Evolutionary conservation across 2,329 filamentous ascomycete species (phyloP).

Genomic region (Malbranchea zuffiana): DNA sequence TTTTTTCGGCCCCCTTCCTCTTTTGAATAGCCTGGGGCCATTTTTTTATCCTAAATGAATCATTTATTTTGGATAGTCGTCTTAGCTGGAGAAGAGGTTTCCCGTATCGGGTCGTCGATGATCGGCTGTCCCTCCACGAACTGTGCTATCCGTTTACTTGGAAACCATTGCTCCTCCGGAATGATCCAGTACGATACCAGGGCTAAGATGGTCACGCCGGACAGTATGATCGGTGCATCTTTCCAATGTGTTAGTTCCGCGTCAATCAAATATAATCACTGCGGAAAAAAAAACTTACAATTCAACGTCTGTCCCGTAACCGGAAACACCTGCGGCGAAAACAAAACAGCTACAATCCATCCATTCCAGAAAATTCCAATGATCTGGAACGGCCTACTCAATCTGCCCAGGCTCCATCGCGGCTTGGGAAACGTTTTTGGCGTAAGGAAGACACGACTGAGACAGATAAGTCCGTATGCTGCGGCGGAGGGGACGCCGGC

Average conservation of each 20-base stretch:
- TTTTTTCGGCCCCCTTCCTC: too few relatives aligned
- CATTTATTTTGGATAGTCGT: too few relatives aligned
- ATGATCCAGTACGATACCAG: conserved; percentile 40
- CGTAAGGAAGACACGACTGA: conserved; percentile 39
- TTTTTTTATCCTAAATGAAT: too few relatives aligned
- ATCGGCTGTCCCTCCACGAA: conserved; percentile 25
- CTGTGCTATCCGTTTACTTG: conserved; percentile 35
- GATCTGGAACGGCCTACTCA: conserved; percentile 39
- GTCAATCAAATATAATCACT: conserved; percentile 1
- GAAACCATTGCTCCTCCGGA: conserved; percentile 39
- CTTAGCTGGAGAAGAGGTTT: too few relatives aligned
- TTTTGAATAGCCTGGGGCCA: too few relatives aligned
- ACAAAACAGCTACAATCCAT: conserved; percentile 41
- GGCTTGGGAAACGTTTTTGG: conserved; percentile 40
- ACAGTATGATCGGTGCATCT: conserved; percentile 45
- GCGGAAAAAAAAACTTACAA: conserved; percentile 24
- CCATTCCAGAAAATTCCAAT: conserved; percentile 41
- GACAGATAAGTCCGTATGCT: conserved; percentile 43
- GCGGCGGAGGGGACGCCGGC: conserved; percentile 44
- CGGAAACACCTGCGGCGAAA: conserved; percentile 38
- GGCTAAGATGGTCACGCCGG: conserved; percentile 39
- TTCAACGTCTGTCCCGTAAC: conserved; percentile 37
- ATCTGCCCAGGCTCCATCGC: conserved; percentile 36
- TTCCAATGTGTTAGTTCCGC: too few relatives aligned
- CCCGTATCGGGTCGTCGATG: too few relatives aligned